phyloP scores from a whole-genome alignment of 2,329 filamentous ascomycete species.

The Talaromyces marneffei region DNA sequence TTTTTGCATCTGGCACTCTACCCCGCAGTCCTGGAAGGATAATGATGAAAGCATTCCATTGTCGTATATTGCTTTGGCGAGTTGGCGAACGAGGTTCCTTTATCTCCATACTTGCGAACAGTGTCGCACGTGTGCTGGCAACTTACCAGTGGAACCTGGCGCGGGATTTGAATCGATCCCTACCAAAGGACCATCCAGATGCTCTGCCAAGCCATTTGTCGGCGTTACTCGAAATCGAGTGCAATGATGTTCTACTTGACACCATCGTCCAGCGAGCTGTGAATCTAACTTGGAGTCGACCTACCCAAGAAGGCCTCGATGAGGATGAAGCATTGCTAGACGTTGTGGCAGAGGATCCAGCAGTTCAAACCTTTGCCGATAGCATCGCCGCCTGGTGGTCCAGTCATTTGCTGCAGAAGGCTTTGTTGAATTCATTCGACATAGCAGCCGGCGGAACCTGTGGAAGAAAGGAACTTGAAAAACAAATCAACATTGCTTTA shows the following conservation, averaged over 20 bases:
- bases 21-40: conserved; percentile 75
- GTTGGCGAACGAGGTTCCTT: conserved; percentile 61
- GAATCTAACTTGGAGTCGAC: conserved; percentile 81
- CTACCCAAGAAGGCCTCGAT: conserved; percentile 61
- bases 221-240: conserved; percentile 69
- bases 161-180: conserved; percentile 50
- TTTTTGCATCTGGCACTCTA: conserved; percentile 81
- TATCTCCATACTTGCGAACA: conserved; percentile 59
- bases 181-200: conserved; percentile 54
- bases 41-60: conserved; percentile 88
- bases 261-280: conserved; percentile 77
- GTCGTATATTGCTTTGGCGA: conserved; percentile 83
- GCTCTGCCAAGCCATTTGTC: conserved; percentile 70
- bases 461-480: conserved; percentile 38
- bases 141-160: conserved; percentile 76
- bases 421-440: conserved; percentile 59
- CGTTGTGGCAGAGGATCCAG: conserved; percentile 74
- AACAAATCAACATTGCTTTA: conserved; percentile 62
- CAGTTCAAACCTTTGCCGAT: conserved; percentile 80
- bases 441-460: conserved; percentile 42
- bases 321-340: conserved; percentile 68
- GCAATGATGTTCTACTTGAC: conserved; percentile 73
- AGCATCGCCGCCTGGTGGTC: conserved; percentile 91
- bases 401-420: conserved; percentile 63
- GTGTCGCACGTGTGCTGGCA: conserved; percentile 67